These are phyloP conservation scores for Botrytis aclada DNA, from an alignment of 2,329 filamentous ascomycete genomes.

Conservation along the genomic window DNA sequence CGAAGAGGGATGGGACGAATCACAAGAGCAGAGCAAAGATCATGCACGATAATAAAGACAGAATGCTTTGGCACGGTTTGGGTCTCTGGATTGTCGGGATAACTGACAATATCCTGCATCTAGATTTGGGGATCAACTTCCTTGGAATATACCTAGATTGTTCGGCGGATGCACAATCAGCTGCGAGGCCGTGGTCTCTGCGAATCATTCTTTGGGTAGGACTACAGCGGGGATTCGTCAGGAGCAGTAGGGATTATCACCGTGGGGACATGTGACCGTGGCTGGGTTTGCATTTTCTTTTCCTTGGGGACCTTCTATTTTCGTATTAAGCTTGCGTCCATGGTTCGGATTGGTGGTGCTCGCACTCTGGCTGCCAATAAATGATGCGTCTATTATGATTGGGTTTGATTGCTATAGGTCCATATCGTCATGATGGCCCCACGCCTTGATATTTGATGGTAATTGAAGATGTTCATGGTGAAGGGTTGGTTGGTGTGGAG, in stretches of 20 bases:
- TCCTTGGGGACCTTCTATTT: neutral
- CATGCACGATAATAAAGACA: neutral
- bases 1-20: neutral
- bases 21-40: neutral
- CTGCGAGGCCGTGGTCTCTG: neutral
- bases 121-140: neutral
- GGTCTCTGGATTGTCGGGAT: neutral
- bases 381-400: constrained; percentile 11
- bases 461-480: neutral
- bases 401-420: constrained; percentile 11
- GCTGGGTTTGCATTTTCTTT: neutral
- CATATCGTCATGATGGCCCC: constrained; percentile 13
- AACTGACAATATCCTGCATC: neutral
- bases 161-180: neutral
- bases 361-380: neutral
- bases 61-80: neutral
- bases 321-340: neutral
- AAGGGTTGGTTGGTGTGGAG: constrained; percentile 2
- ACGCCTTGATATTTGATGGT: neutral
- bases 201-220: neutral
- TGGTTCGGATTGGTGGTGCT: neutral
- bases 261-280: neutral
- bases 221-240: neutral
- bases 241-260: neutral
- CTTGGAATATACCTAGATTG: constrained; percentile 2